phyloP scores from a whole-genome alignment of 805 yeast genomes.

The Ogataea pini region DNA sequence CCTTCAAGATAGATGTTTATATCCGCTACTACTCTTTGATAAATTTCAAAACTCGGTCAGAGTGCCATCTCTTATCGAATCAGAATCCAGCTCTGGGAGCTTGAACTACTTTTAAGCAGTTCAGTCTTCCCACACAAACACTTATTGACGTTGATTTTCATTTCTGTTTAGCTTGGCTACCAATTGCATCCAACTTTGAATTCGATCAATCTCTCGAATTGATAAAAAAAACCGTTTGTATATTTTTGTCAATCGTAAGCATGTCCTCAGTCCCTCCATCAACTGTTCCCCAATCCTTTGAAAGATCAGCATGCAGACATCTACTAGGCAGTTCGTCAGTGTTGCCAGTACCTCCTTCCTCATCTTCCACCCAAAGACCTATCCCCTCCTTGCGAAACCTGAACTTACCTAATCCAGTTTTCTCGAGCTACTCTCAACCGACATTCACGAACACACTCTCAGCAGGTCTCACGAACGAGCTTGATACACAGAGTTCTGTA shows the following conservation, averaged over 20 bases:
- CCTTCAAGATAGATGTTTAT: neutral
- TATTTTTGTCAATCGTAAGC: neutral
- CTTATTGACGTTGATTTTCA: no score
- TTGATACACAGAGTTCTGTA: slow-evolving; percentile 2
- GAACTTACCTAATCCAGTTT: slow-evolving; percentile 18
- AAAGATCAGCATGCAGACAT: slow-evolving; percentile 15
- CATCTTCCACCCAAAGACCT: slow-evolving; percentile 7
- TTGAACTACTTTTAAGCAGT: slow-evolving; percentile 1
- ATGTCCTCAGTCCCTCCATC: slow-evolving; percentile 18
- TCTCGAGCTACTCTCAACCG: slow-evolving; percentile 11
- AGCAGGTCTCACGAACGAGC: slow-evolving; percentile 2
- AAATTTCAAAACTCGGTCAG: neutral
- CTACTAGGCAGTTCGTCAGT: slow-evolving; percentile 3
- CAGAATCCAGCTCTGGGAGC: neutral
- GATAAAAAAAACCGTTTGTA: neutral
- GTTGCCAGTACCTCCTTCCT: slow-evolving; percentile 9
- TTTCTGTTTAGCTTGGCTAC: neutral
- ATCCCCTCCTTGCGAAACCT: slow-evolving; percentile 20
- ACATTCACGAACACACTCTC: slow-evolving; percentile 1
- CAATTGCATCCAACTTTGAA: neutral
- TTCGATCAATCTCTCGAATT: neutral
- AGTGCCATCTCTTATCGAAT: neutral
- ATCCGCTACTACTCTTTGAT: neutral
- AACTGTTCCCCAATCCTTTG: slow-evolving; percentile 14
- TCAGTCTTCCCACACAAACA: neutral